Percentiles rank a stretch among this genome's conserved stretches.
phyloP scores from a whole-genome alignment of 2,329 filamentous ascomycete species.

The Helotiales sp. region DNA sequence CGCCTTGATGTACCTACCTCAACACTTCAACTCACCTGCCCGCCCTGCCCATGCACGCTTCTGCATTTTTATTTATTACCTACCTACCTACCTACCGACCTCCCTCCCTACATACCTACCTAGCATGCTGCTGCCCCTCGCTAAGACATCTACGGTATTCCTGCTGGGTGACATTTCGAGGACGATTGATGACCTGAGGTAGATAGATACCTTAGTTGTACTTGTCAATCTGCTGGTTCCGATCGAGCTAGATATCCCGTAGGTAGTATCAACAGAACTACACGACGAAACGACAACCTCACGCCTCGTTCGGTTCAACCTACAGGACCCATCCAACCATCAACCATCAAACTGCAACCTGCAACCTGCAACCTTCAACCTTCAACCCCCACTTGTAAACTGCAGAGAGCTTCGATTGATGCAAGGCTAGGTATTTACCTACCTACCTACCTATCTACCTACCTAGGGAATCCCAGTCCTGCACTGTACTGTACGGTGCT shows the following conservation, averaged over 20 bases:
- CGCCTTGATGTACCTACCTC: not conserved
- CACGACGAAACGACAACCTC: not conserved
- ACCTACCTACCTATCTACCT: too few relatives aligned
- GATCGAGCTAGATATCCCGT: not conserved
- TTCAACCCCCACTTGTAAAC: not conserved
- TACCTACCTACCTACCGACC: too few relatives aligned
- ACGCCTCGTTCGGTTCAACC: too few relatives aligned
- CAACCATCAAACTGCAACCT: not conserved
- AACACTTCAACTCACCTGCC: not conserved
- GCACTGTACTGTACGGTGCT: not conserved
- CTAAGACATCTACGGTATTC: not conserved
- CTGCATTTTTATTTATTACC: not conserved
- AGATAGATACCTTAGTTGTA: too few relatives aligned
- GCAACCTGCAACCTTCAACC: too few relatives aligned
- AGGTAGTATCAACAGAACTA: slow-evolving; percentile 1
- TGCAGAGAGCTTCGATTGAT: not conserved
- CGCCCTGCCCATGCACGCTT: not conserved
- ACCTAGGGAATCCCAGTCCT: slow-evolving; percentile 5
- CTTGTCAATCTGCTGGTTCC: too few relatives aligned
- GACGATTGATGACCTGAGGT: not conserved
- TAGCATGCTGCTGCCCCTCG: slow-evolving; percentile 1
- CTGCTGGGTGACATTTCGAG: not conserved
- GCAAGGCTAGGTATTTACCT: too few relatives aligned
- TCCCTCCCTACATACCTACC: too few relatives aligned
- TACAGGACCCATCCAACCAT: too few relatives aligned